Percentiles rank a stretch among this genome's conserved stretches.
These are phyloP conservation scores for Aspergillus puulaauensis DNA, from an alignment of 2,329 filamentous ascomycete genomes.

Conservation along the genomic window DNA sequence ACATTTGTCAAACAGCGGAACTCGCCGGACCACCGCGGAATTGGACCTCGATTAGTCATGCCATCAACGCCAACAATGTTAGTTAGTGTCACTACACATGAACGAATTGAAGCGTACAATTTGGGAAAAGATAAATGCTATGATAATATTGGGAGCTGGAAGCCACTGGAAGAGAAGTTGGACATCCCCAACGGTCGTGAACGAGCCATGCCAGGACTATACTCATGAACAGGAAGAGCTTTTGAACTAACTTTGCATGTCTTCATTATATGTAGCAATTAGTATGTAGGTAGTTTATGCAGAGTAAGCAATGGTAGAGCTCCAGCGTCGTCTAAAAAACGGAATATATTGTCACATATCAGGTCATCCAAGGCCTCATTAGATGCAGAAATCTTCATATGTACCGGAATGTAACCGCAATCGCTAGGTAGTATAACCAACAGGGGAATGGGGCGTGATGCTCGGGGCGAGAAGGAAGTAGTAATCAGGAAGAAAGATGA, in stretches of 20 bases:
- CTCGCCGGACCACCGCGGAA: background rate
- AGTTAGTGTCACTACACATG: background rate
- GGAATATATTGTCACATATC: background rate
- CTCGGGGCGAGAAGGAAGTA: background rate
- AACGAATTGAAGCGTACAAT: too few species aligned
- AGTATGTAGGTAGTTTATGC: background rate
- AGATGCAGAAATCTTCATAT: background rate
- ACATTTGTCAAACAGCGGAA: conserved; percentile 9
- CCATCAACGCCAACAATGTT: background rate
- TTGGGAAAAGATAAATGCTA: too few species aligned
- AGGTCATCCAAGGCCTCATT: conserved; percentile 6
- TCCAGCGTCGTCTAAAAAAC: background rate
- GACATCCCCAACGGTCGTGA: too few species aligned
- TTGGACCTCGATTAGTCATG: conserved; percentile 1
- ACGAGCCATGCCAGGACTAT: too few species aligned
- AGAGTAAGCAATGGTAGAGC: background rate
- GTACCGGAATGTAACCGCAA: conserved; percentile 3
- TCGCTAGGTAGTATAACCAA: conserved; percentile 5
- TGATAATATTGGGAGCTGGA: background rate
- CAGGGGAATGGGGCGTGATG: background rate
- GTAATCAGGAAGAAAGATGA: background rate
- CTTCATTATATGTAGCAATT: background rate
- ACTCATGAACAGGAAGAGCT: too few species aligned
- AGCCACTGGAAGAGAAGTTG: background rate
- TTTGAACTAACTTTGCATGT: background rate